Conservation (phyloP, 1,139 yeast species). For the Taiozyma onychis region DNA sequence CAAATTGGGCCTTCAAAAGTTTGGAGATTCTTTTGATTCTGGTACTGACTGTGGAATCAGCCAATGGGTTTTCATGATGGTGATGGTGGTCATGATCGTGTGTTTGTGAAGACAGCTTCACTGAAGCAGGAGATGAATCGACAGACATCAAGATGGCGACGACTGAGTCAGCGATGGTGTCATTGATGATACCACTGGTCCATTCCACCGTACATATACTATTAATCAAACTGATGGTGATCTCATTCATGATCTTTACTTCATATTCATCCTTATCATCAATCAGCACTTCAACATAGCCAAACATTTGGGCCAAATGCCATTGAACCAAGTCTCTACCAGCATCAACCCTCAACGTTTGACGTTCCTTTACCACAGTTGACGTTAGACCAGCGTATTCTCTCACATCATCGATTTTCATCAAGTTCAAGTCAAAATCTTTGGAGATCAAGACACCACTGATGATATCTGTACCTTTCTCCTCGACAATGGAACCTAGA, state of each 20-base stretch:
- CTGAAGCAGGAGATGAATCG: conserved; percentile 93
- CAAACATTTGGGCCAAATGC: conserved; percentile 96
- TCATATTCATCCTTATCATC: conserved; percentile 47
- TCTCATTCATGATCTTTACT: conserved; percentile 43
- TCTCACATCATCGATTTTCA: conserved; percentile 80
- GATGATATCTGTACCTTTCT: conserved; percentile 37
- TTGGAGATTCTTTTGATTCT: conserved; percentile 59
- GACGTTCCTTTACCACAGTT: conserved; percentile 78
- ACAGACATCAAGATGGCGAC: conserved; percentile 86
- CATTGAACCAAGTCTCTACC: conserved; percentile 75
- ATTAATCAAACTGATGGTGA: conserved; percentile 46
- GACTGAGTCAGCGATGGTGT: conserved; percentile 91
- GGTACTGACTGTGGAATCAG: conserved; percentile 37
- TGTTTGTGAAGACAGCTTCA: conserved; percentile 65
- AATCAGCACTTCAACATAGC: conserved; percentile 61
- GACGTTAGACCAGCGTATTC: conserved; percentile 87
- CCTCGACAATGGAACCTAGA: conserved; percentile 67
- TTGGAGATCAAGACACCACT: conserved; percentile 91
- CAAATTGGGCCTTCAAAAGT: conserved; percentile 80
- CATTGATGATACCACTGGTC: conserved; percentile 87
- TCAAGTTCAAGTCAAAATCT: conserved; percentile 79
- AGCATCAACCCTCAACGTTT: conserved; percentile 72
- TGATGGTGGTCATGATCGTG: conserved; percentile 43
- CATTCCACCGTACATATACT: conserved; percentile 69
- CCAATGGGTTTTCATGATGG: conserved; percentile 21